Evolutionary conservation across 2,329 filamentous ascomycete genomes (phyloP), one percentile per base, ranked within the genome.

Genomic region (Mariannaea sp.): DNA sequence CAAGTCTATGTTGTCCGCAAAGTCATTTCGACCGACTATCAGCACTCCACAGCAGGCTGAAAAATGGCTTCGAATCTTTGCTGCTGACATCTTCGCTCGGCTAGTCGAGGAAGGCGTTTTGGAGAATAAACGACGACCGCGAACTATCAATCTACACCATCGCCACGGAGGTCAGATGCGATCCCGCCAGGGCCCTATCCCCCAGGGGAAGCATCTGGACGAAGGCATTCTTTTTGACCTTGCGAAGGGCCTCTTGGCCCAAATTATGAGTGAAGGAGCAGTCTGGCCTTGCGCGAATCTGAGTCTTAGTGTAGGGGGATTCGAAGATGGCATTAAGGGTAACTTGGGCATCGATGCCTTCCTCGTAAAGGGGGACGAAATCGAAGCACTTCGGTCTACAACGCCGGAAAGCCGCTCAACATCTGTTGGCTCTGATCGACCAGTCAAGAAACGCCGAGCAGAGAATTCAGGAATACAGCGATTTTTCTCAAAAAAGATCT

Each of bases 1-100:
- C 76, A 97, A 97, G 71, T 94, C 89, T 13, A 97, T 99, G 92
- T 79, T 97, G 12, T 97, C 92, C 1, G 92, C 94, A 16, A 99
- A 99, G 70, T 95, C 92, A 0, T 99, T 99, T 67, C 82, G 90
- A 20, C 94, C 94, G 0, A 85, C 81, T 50, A 93, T 97, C 68
- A 89, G 85, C 61, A 87, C 80, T 2, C 75, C 83, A 14, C 90
- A 94, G 17, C 90, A 96, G 69, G 93, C 87, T 1, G 77, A 83
- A 19, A 86, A 86, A 55, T 99, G 94, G 94, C 77, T 99, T 32
- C 82, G 87, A 9, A 97, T 99, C 49, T 97, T 97, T 70, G 86
- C 83, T 4, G 90, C 91, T 1, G 94, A 99, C 69, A 96, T 99
- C 45, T 94, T 89, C 72, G 87, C 90, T 48, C 85, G 94, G 35